Conservation (phyloP, 2,329 filamentous ascomycete genomes). For the Sclerotinia nivalis region DNA sequence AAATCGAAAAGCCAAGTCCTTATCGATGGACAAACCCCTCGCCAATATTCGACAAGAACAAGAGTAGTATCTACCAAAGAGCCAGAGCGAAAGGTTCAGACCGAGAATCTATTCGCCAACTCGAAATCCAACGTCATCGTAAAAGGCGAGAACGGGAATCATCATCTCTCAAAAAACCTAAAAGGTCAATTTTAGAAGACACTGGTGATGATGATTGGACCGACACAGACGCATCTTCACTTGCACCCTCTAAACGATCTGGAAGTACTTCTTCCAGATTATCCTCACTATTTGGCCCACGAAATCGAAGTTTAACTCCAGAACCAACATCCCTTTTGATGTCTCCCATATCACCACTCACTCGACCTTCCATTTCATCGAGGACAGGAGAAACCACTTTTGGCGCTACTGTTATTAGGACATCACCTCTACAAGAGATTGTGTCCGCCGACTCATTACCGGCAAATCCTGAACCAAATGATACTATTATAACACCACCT, state of each 20-base stretch:
- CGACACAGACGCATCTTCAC: conserved; percentile 14
- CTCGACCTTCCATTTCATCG: neutral
- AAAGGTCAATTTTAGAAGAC: neutral
- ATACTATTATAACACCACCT: conserved; percentile 13
- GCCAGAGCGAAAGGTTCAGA: neutral
- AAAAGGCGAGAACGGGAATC: conserved; percentile 1
- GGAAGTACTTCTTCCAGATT: conserved; percentile 6
- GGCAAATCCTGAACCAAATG: conserved; percentile 11
- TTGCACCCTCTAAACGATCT: neutral
- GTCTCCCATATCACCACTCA: conserved; percentile 10
- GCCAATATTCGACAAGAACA: neutral
- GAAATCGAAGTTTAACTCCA: conserved; percentile 5
- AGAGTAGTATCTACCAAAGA: conserved; percentile 11
- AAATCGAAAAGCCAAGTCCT: neutral
- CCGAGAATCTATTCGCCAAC: conserved; percentile 10
- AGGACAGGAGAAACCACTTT: neutral
- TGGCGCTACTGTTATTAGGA: neutral
- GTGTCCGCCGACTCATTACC: conserved; percentile 17
- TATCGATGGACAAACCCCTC: conserved; percentile 8
- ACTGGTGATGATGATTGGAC: conserved; percentile 13
- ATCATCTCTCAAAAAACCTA: neutral
- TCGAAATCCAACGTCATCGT: conserved; percentile 9
- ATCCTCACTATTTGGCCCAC: conserved; percentile 17
- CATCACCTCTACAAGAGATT: conserved; percentile 14
- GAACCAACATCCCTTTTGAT: neutral